phyloP scores from a whole-genome alignment of 1,284 basidiomycete species.

The Paramarasmius palmivorus region DNA sequence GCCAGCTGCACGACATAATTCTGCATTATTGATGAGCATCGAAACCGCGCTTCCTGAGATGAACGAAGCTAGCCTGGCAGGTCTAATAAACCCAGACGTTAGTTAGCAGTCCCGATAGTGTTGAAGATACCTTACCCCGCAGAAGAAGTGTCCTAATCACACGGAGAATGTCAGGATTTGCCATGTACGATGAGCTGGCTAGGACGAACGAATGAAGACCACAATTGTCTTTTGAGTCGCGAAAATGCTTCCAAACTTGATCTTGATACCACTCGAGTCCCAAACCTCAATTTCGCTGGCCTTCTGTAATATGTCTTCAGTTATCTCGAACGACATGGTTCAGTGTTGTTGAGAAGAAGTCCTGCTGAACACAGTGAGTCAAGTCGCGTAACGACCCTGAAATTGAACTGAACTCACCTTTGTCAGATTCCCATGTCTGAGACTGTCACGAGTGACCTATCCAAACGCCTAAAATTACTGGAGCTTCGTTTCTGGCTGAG shows the following conservation, averaged over 20 bases:
- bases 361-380: too few relatives aligned
- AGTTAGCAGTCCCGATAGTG: conserved; percentile 7
- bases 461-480: too few relatives aligned
- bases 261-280: conserved; percentile 41
- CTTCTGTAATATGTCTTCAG: conserved; percentile 27
- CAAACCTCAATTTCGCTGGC: conserved; percentile 41
- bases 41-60: conserved; percentile 1
- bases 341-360: too few relatives aligned
- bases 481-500: too few relatives aligned
- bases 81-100: too few relatives aligned
- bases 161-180: too few relatives aligned
- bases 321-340: neutral
- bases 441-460: too few relatives aligned
- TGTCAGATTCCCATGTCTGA: too few relatives aligned
- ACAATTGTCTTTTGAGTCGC: conserved; percentile 52
- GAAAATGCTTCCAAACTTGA: conserved; percentile 53
- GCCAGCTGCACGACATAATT: conserved; percentile 56
- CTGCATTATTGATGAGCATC: conserved; percentile 27
- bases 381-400: too few relatives aligned
- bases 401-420: too few relatives aligned
- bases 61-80: conserved; percentile 38
- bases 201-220: conserved; percentile 62
- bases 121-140: conserved; percentile 45
- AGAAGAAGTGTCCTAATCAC: conserved; percentile 67
- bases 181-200: conserved; percentile 6